phyloP scores from a whole-genome alignment of 2,329 filamentous ascomycete species.

The Botrytis galanthina region DNA sequence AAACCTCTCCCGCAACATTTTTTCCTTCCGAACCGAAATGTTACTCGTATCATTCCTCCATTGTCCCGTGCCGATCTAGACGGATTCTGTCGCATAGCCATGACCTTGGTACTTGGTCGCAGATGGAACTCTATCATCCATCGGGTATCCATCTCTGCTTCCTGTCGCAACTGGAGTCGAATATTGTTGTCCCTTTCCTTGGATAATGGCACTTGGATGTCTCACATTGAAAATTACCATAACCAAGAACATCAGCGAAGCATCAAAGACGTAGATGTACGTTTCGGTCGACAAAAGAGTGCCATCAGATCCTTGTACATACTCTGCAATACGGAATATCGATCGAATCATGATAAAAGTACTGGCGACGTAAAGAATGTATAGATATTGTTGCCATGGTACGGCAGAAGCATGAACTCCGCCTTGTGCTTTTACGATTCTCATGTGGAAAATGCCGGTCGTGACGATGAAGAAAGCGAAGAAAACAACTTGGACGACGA shows the following conservation, averaged over 20 bases:
- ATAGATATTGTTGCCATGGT: slow-evolving; percentile 40
- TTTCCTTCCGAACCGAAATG: not conserved
- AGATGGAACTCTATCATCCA: not conserved
- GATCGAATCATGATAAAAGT: slow-evolving; percentile 49
- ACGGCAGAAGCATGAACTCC: not conserved
- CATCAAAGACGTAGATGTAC: slow-evolving; percentile 49
- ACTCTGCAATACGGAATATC: slow-evolving; percentile 51
- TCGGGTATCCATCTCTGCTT: not conserved
- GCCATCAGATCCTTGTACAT: slow-evolving; percentile 45
- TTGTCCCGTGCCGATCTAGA: not conserved
- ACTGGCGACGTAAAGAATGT: slow-evolving; percentile 44
- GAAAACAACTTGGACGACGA: slow-evolving; percentile 50
- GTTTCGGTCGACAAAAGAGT: slow-evolving; percentile 46
- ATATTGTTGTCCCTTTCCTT: not conserved
- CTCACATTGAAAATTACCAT: slow-evolving; percentile 40
- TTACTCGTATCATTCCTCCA: not conserved
- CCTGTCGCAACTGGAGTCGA: not conserved
- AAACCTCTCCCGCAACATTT: not conserved
- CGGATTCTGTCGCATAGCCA: not conserved
- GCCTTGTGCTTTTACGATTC: slow-evolving; percentile 23
- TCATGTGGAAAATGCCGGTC: slow-evolving; percentile 25
- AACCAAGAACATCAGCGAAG: slow-evolving; percentile 43
- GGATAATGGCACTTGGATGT: slow-evolving; percentile 36
- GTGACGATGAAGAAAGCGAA: slow-evolving; percentile 49
- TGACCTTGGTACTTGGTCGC: not conserved